A percentile compares a stretch with the other conserved stretches of the same genome.
phyloP scores from a whole-genome alignment of 106 monocot genomes.

The Phalaenopsis equestris region DNA sequence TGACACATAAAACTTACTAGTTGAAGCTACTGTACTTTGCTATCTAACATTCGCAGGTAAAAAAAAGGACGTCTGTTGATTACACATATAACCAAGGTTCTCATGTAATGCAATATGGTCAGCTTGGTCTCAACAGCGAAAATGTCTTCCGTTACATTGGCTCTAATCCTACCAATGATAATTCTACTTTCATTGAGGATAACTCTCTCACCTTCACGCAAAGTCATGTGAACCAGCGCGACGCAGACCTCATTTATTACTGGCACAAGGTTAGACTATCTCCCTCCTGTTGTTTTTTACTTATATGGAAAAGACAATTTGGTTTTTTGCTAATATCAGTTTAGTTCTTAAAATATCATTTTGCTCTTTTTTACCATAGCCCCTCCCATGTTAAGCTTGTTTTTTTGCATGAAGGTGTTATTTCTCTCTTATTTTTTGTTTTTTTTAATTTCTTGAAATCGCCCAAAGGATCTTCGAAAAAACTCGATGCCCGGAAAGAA shows the following conservation, averaged over 20 bases:
- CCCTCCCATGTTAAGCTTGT: too few relatives aligned
- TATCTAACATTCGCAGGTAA: slow-evolving; percentile 45
- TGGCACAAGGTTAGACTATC: slow-evolving; percentile 69
- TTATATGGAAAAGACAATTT: too few relatives aligned
- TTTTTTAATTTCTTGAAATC: slow-evolving; percentile 4
- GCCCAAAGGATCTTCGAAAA: slow-evolving; percentile 47
- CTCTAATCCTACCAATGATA: slow-evolving; percentile 75
- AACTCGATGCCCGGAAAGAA: slow-evolving; percentile 46
- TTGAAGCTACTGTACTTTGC: background rate
- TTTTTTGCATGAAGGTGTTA: background rate
- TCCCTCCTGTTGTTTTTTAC: background rate
- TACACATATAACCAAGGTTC: slow-evolving; percentile 49
- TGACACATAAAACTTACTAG: background rate
- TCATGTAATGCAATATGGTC: slow-evolving; percentile 91
- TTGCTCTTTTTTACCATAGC: too few relatives aligned
- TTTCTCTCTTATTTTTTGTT: background rate
- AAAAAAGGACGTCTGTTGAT: slow-evolving; percentile 46
- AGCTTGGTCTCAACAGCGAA: slow-evolving; percentile 33
- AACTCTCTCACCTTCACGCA: slow-evolving; percentile 57
- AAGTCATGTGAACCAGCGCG: slow-evolving; percentile 71
- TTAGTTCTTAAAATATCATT: too few relatives aligned
- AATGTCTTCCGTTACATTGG: slow-evolving; percentile 67
- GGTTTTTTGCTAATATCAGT: too few relatives aligned
- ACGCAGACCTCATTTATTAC: slow-evolving; percentile 84
- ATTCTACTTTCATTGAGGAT: slow-evolving; percentile 50